A percentile compares a stretch with the other conserved stretches of the same genome.
phyloP scores from a whole-genome alignment of 225 moss, liverwort and hornwort genomes.

The Physcomitrellopsis africana region DNA sequence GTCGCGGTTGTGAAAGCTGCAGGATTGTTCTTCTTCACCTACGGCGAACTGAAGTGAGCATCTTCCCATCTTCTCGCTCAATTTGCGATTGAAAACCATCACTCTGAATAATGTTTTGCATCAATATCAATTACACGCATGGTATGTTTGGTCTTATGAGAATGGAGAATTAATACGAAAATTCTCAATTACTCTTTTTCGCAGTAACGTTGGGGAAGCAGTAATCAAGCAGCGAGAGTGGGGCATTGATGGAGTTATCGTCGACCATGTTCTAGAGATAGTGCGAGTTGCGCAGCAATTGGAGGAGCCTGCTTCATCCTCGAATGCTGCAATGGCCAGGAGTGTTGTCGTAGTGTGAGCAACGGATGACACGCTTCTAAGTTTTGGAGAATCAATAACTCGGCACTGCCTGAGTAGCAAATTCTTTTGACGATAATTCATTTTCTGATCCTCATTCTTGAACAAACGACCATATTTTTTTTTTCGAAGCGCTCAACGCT shows the following conservation, averaged over 20 bases:
- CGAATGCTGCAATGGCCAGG: conserved; percentile 9
- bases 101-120: too few species aligned
- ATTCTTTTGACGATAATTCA: not conserved
- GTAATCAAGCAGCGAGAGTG: conserved; percentile 59
- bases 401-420: too few species aligned
- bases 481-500: not conserved
- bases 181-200: not conserved
- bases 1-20: conserved; percentile 58
- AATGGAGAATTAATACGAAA: not conserved
- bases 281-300: conserved; percentile 50
- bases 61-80: too few species aligned
- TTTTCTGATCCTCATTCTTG: not conserved
- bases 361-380: not conserved
- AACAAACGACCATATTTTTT: too few species aligned
- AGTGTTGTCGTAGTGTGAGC: conserved; percentile 35
- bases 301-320: conserved; percentile 24
- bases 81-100: too few species aligned
- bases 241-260: conserved; percentile 84
- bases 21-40: conserved; percentile 76
- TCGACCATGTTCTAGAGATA: conserved; percentile 85
- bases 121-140: too few species aligned
- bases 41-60: conserved; percentile 80
- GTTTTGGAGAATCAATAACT: not conserved
- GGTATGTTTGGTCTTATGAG: too few species aligned
- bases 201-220: conserved; percentile 87